Conservation (phyloP, 495 filamentous ascomycete species). For the Penicillium macrosclerotiorum region DNA sequence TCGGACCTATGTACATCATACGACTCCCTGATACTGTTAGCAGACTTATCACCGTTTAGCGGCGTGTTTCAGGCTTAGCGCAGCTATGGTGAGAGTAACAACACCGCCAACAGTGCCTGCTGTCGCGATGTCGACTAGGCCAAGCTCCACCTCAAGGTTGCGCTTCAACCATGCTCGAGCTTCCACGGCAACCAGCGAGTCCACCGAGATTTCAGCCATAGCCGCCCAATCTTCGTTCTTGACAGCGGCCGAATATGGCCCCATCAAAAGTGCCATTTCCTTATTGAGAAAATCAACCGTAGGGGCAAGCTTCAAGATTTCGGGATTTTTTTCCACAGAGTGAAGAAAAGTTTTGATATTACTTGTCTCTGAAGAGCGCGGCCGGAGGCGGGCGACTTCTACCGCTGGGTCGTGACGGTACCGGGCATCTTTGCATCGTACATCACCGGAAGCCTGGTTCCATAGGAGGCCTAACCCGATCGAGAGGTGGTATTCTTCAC, state of each 20-base stretch:
- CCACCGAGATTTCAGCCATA: background rate
- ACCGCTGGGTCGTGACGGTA: background rate
- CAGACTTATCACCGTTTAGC: background rate
- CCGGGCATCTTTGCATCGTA: background rate
- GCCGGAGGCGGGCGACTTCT: background rate
- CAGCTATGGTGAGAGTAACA: background rate
- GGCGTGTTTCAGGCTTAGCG: background rate
- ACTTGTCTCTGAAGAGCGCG: background rate
- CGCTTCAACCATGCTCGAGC: conserved; percentile 3
- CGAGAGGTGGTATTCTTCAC: background rate
- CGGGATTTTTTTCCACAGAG: background rate
- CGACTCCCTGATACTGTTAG: no score
- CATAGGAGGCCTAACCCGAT: background rate
- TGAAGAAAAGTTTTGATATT: background rate
- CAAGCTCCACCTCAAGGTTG: background rate
- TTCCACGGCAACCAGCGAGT: conserved; percentile 1
- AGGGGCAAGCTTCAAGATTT: background rate
- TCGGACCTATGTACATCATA: no score
- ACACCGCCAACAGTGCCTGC: background rate
- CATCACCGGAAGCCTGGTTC: background rate
- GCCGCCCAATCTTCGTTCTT: conserved; percentile 1
- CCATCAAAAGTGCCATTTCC: conserved; percentile 2
- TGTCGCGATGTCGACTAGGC: background rate
- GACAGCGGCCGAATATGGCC: background rate
- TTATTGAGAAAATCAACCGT: background rate